Evolutionary conservation across 176 grass and related monocot genomes (phyloP).

Genomic region (Themeda triandra): DNA sequence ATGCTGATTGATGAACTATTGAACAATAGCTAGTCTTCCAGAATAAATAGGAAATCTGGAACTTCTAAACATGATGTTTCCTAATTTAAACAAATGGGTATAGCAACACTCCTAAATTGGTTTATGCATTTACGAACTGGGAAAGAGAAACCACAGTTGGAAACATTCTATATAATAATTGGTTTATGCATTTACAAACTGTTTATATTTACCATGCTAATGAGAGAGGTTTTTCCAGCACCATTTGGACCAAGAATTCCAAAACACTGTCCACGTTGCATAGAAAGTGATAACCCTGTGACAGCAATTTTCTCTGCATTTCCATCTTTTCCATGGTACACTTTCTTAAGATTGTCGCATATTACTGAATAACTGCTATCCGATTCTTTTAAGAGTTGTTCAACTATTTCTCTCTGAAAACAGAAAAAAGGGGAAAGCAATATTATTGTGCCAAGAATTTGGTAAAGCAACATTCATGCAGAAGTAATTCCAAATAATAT

Average conservation of each 20-base stretch:
- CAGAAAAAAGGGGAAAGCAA: neutral
- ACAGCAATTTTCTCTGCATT: constrained; percentile 66
- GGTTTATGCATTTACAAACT: neutral
- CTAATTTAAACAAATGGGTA: constrained; percentile 2
- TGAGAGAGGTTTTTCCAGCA: constrained; percentile 86
- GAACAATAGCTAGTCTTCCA: neutral
- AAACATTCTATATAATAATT: neutral
- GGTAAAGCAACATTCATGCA: neutral
- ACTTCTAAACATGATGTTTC: neutral
- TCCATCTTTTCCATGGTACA: constrained; percentile 65
- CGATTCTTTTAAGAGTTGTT: constrained; percentile 49
- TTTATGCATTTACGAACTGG: neutral
- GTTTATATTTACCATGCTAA: constrained; percentile 60
- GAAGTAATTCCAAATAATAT: neutral
- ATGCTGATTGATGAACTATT: neutral
- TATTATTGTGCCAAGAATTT: neutral
- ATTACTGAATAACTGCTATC: constrained; percentile 42
- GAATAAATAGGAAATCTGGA: constrained; percentile 1
- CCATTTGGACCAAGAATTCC: constrained; percentile 92
- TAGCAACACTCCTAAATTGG: neutral
- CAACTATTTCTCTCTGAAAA: constrained; percentile 64
- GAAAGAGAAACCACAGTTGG: neutral
- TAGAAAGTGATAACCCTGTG: constrained; percentile 57
- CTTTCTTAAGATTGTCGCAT: constrained; percentile 70
- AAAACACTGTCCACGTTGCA: constrained; percentile 68